Evolutionary conservation across 2,329 filamentous ascomycete genomes (phyloP).

Genomic region (Paraconiothyrium sp.): DNA sequence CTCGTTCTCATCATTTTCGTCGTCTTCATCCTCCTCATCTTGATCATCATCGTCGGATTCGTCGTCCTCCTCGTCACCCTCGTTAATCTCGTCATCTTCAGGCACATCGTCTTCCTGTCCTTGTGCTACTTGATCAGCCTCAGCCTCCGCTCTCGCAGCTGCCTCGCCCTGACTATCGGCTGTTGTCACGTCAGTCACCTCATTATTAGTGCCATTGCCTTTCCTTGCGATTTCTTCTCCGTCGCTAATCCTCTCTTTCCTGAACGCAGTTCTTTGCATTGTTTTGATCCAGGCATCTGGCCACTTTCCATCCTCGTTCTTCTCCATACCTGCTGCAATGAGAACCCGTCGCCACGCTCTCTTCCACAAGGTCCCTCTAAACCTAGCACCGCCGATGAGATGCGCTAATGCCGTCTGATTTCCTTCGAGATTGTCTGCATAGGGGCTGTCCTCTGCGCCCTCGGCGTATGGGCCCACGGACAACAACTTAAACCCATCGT

Average conservation of each 20-base stretch:
- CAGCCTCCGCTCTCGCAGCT: not conserved
- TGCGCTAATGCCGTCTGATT: conserved; percentile 9
- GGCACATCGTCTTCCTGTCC: not conserved
- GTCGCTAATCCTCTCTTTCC: not conserved
- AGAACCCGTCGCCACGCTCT: conserved; percentile 12
- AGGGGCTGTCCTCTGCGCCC: not conserved
- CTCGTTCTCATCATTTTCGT: not conserved
- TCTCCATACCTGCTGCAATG: conserved; percentile 2
- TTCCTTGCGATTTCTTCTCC: not conserved
- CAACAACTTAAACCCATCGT: not conserved
- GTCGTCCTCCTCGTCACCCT: not conserved
- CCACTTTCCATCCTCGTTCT: conserved; percentile 7
- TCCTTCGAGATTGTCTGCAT: not conserved
- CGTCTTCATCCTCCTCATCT: not conserved
- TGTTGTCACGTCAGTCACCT: not conserved
- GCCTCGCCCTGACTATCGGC: not conserved
- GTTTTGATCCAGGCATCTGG: not conserved
- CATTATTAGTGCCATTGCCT: not conserved
- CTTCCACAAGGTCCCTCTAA: conserved; percentile 4
- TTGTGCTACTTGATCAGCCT: not conserved
- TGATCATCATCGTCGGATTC: not conserved
- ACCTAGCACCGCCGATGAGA: conserved; percentile 6
- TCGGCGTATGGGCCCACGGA: conserved; percentile 3
- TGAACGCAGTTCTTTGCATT: not conserved
- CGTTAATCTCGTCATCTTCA: not conserved